phyloP scores from a whole-genome alignment of 2,329 filamentous ascomycete genomes.

The Xylaria sp. region DNA sequence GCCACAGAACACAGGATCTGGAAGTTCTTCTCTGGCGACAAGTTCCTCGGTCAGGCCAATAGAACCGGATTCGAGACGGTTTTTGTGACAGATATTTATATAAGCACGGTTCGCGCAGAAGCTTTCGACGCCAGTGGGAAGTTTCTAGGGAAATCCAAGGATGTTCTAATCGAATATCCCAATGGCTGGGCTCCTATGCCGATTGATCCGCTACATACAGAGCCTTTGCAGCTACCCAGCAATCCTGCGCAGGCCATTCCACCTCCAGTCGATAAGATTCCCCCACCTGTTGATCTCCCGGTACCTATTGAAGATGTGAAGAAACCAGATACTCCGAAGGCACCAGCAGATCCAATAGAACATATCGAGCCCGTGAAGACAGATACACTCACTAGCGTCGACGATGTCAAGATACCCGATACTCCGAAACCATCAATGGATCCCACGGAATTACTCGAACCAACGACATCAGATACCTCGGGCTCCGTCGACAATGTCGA shows the following conservation, averaged over 20 bases:
- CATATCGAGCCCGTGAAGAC: background rate
- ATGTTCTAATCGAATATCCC: conserved; percentile 13
- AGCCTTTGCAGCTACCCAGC: background rate
- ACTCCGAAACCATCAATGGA: background rate
- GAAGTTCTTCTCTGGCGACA: conserved; percentile 24
- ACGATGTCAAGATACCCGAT: background rate
- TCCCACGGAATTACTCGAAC: background rate
- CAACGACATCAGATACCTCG: background rate
- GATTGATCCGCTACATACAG: background rate
- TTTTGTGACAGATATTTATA: conserved; percentile 16
- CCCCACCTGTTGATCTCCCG: background rate
- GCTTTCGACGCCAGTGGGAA: conserved; percentile 20
- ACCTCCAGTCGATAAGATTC: background rate
- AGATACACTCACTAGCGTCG: background rate
- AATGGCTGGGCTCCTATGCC: conserved; percentile 14
- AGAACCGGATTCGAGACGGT: conserved; percentile 28
- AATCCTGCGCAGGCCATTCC: background rate
- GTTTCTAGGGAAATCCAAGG: conserved; percentile 20
- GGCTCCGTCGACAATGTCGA: background rate
- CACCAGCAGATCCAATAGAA: background rate
- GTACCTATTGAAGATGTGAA: background rate
- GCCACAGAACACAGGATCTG: conserved; percentile 23
- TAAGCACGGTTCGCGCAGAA: conserved; percentile 8
- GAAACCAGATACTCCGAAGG: background rate
- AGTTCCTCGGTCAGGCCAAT: conserved; percentile 20